Evolutionary conservation across 176 grass and related monocot species (phyloP).

Genomic region (Cenchrus purpureus): DNA sequence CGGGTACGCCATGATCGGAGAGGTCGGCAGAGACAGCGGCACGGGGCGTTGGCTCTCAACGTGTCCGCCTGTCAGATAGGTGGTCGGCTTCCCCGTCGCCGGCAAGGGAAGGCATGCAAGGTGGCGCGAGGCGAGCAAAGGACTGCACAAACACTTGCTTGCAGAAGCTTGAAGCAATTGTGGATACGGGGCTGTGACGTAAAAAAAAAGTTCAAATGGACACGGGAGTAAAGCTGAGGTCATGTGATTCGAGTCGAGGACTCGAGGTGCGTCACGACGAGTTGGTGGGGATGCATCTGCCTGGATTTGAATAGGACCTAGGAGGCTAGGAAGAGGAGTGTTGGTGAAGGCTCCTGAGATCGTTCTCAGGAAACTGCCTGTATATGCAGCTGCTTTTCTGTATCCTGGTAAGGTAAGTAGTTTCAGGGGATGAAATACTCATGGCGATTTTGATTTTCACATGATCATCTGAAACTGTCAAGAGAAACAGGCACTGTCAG

Average conservation of each 20-base stretch:
- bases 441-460: not conserved
- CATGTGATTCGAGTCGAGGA: slow-evolving; percentile 22
- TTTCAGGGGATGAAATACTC: not conserved
- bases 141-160: slow-evolving; percentile 28
- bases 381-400: not conserved
- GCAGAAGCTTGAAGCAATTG: slow-evolving; percentile 44
- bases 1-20: slow-evolving; percentile 58
- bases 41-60: not conserved
- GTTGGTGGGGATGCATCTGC: slow-evolving; percentile 32
- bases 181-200: slow-evolving; percentile 6
- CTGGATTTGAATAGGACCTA: slow-evolving; percentile 21
- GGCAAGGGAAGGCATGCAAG: slow-evolving; percentile 45
- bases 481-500: not conserved
- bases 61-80: slow-evolving; percentile 27
- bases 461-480: no score
- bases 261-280: not conserved
- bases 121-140: slow-evolving; percentile 42
- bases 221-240: slow-evolving; percentile 51
- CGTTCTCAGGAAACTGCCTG: slow-evolving; percentile 21
- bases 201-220: slow-evolving; percentile 31
- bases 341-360: slow-evolving; percentile 27
- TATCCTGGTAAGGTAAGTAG: not conserved
- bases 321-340: slow-evolving; percentile 26
- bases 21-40: slow-evolving; percentile 1
- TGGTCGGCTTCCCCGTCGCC: slow-evolving; percentile 50